Evolutionary conservation across 352 stramenopile species (phyloP), one percentile per base, ranked within the genome.

Genomic region (Globisporangium carolinianum): DNA sequence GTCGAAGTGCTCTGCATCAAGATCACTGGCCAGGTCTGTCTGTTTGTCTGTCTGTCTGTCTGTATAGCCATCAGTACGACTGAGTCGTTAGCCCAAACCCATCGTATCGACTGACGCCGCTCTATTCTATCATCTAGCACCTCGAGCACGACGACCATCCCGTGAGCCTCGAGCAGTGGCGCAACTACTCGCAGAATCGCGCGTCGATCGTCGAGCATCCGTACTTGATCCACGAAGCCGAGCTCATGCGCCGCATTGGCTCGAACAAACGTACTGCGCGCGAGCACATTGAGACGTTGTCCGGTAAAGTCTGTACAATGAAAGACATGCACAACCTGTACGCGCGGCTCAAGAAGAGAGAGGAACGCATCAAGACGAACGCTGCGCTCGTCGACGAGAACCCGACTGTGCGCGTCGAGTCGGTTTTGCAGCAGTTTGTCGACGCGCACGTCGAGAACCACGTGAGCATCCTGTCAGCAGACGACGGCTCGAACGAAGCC

Each of bases 291-390:
- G 76, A 87, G 62, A 76, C 65, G 14, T 63, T 89, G 35, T 82
- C 73, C 36, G 79, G 79, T 15, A 81, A 81, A 58, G 72, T 86
- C 12, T 89, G 79, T 51, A 89, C 79, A 24, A 89, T 87, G 75
- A 89, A 89, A 53, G 79, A 87, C 59, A 89, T 87, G 79, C 79
- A 89, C 67, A 89, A 89, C 51, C 50, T 89, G 48, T 87, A 77
- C 50, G 71, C 79, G 41, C 73, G 76, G 3, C 63, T 89, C 11
- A 80, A 82, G 64, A 79, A 79, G 51, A 75, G 76, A 12, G 79
- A 89, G 36, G 69, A 83, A 37, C 53, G 63, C 11, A 78, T 79
- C 59, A 79, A 81, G 63, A 76, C 62, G 45, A 76, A 70, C 49
- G 52, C 72, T 53, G 61, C 62, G 55, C 57, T 72, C 18, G 49